Evolutionary conservation across 495 filamentous ascomycete genomes (phyloP), one percentile per base, ranked within the genome.

Genomic region (Echria macrotheca): DNA sequence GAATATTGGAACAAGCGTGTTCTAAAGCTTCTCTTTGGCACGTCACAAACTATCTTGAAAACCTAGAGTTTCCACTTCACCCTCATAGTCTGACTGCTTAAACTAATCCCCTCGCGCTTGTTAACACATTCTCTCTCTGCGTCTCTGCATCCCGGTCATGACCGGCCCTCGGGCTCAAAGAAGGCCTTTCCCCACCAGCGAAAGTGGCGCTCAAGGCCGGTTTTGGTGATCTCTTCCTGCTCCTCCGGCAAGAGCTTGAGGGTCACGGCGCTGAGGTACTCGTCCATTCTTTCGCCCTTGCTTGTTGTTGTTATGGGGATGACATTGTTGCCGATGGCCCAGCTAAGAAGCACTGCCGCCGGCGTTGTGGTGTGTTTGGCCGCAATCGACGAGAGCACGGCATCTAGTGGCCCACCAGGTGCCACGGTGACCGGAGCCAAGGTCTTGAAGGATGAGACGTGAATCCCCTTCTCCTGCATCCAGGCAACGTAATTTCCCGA

Each of bases 371-470:
- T 21, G 36, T 39, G 11, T 39, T 39, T 39, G 36, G 36, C 36
- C 15, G 36, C 36, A 39, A 39, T 39, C 2, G 36, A 18, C 36
- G 36, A 39, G 15, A 39, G n/a, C 14, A 39, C 6, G 5, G 36
- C 5, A 5, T 39, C 36, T 11, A 39, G 17, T 39, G 36, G 36
- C 5, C n/a, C 17, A 18, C 8, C 11, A 39, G 36, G 36, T 11
- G n/a, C 36, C 4, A 21, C 36, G 8, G 36, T 39, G 36, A 17
- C 10, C 2, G 36, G 14, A 2, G 17, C n/a, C 14, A 39, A 39
- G 12, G 36, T 39, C 36, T 21, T 39, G 36, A 39, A 39, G 36
- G 17, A 39, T 21, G 36, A 39, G 15, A 39, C 36, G 5, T 39
- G 36, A 11, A 39, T 39, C 4, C 36, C 36, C 36, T 39, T 39